phyloP scores from a whole-genome alignment of 192 early-diverging fungal genomes.

The Umbelopsis vinacea region DNA sequence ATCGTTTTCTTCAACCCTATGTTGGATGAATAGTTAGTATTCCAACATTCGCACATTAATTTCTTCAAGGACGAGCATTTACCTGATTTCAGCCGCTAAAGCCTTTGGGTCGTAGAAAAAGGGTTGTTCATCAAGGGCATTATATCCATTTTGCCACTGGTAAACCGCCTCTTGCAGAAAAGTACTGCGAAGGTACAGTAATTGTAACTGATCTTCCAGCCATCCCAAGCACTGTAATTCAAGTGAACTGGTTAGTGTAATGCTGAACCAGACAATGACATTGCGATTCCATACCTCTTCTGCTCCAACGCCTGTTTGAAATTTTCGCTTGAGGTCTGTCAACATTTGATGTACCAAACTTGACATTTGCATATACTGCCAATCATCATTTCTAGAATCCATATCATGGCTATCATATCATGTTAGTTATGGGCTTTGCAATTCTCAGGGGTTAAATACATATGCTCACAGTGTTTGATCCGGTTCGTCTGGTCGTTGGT shows the following conservation, averaged over 20 bases:
- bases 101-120: constrained; percentile 11
- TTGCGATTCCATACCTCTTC: constrained; percentile 45
- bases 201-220: constrained; percentile 53
- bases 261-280: background rate
- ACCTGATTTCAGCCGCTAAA: constrained; percentile 33
- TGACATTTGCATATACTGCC: constrained; percentile 29
- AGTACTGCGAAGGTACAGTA: constrained; percentile 42
- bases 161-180: constrained; percentile 28
- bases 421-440: background rate
- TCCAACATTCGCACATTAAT: background rate
- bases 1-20: constrained; percentile 35
- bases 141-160: constrained; percentile 12
- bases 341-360: constrained; percentile 34
- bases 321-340: constrained; percentile 30
- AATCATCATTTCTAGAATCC: constrained; percentile 26
- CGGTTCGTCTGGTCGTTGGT: constrained; percentile 26
- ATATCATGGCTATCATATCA: background rate
- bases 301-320: constrained; percentile 35
- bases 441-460: background rate
- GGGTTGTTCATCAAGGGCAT: background rate
- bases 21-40: background rate
- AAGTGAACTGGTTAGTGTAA: background rate
- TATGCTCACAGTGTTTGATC: constrained; percentile 8
- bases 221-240: constrained; percentile 45
- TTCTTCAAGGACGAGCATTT: background rate